phyloP scores from a whole-genome alignment of 2,329 filamentous ascomycete genomes.

The Aspergillus sp. region DNA sequence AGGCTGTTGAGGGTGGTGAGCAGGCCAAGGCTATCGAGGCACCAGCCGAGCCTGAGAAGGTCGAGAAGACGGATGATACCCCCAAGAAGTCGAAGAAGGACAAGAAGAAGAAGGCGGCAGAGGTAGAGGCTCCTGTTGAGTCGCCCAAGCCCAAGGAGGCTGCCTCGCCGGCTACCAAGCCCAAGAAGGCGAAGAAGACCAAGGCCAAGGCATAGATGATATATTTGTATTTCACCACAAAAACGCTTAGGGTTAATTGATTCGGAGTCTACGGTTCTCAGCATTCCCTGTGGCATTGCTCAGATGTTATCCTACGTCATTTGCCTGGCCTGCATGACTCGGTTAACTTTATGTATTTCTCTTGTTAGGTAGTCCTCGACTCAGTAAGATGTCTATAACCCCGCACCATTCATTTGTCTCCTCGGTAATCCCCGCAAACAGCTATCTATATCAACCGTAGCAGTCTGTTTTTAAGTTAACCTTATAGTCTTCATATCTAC shows the following conservation, averaged over 20 bases:
- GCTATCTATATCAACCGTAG: neutral
- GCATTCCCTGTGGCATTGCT: neutral
- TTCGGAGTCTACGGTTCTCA: neutral
- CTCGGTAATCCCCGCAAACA: neutral
- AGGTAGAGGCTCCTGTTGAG: conserved; percentile 4
- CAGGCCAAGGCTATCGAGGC: conserved; percentile 31
- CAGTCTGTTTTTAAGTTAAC: neutral
- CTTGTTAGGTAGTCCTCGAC: neutral
- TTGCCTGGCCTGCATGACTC: neutral
- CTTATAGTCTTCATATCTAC: neutral
- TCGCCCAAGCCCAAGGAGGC: conserved; percentile 4
- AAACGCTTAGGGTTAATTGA: neutral
- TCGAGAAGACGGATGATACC: conserved; percentile 27
- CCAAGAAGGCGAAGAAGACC: neutral
- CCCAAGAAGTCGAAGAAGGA: conserved; percentile 35
- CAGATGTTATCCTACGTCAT: neutral
- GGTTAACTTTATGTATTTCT: neutral
- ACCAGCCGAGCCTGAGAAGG: conserved; percentile 11
- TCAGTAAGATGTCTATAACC: neutral
- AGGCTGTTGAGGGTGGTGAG: conserved; percentile 34
- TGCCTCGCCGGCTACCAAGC: conserved; percentile 1
- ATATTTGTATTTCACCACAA: neutral
- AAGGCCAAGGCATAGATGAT: conserved; percentile 3
- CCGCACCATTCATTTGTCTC: neutral
- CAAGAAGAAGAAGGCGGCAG: conserved; percentile 28